These are phyloP conservation scores for Oryza australiensis DNA, from an alignment of 176 grass and related monocot genomes.

Conservation along the genomic window DNA sequence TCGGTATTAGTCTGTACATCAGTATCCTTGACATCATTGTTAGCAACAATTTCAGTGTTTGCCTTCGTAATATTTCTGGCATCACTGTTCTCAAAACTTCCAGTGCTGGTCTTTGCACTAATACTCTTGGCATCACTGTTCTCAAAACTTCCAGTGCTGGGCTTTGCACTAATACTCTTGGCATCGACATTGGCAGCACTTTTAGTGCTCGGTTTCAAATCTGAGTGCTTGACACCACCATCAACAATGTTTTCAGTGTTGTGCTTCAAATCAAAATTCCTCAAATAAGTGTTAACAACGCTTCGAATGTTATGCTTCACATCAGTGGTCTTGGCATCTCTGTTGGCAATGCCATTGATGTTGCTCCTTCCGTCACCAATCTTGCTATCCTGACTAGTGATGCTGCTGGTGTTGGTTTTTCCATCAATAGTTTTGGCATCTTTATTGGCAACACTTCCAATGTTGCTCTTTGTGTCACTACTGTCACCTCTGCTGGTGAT, in stretches of 20 bases:
- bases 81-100: conserved; percentile 29
- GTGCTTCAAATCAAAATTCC: conserved; percentile 49
- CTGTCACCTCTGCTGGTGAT: neutral
- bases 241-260: conserved; percentile 28
- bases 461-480: conserved; percentile 8
- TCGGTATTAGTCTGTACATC: conserved; percentile 32
- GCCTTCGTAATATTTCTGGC: conserved; percentile 7
- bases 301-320: conserved; percentile 43
- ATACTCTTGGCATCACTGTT: conserved; percentile 32
- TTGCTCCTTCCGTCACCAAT: conserved; percentile 9
- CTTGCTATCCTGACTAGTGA: conserved; percentile 36
- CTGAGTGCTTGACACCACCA: conserved; percentile 33
- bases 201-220: conserved; percentile 43
- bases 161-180: conserved; percentile 19
- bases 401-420: conserved; percentile 29
- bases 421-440: conserved; percentile 30
- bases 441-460: conserved; percentile 5
- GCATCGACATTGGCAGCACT: conserved; percentile 20
- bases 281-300: conserved; percentile 54
- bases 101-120: conserved; percentile 8
- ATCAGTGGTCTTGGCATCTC: conserved; percentile 34
- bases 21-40: conserved; percentile 27
- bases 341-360: conserved; percentile 17
- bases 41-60: conserved; percentile 22
- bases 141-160: conserved; percentile 4